Base-by-base conservation (phyloP, 129 eudicot species). In the Rutidosis leptorrhynchoides region DNA sequence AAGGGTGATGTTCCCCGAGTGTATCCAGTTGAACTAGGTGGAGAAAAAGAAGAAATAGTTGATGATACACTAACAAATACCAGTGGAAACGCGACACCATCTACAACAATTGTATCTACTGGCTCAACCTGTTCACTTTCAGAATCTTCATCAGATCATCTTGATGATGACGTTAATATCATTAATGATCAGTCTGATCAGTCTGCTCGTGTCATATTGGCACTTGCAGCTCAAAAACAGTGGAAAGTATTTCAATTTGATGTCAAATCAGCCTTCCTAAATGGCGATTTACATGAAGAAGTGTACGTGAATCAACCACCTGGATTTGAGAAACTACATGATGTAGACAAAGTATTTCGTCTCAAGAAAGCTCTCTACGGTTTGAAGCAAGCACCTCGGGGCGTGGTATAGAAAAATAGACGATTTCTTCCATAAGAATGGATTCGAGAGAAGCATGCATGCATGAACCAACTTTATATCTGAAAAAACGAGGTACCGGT, bases 381-480 rank as follows among this genome's bases (percentile, higher is more conserved):
- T 0, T 30, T 30, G 35, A 30, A 72, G 12, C 62, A 70, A 2
- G 67, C 11, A 15, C 42, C 55, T 4, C 25, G 64, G 64, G 3
- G 45, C 46, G 1, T 59, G 67, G 68, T 70, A 58, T 0, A 19
- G 2, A 23, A 27, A 58, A 14, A 58, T 70, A 3, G 28, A 70
- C 23, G 2, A 61, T 6, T 70, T 49, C 16, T 22, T 70, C 6
- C 68, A 8, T 5, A 2, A 29, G 1, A 60, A 21, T 4, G 60
- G 61, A 3, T 59, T 70, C 0, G 12, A 23, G 14, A 43, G 60
- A 17, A 70, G 67, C 16, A 5, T 26, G 67, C 16, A 5, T 26
- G 2, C 58, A 70, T 16, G 59, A 59, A 1, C 75, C 75, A 9
- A 40, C 42, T 0, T 28, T 59, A 4, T 70, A 70, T 16, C 2